A percentile compares a stretch with the other conserved stretches of the same genome.
These are phyloP conservation scores for Cryptococcus jaspeensis DNA, from an alignment of 1,284 basidiomycete genomes.

Conservation along the genomic window DNA sequence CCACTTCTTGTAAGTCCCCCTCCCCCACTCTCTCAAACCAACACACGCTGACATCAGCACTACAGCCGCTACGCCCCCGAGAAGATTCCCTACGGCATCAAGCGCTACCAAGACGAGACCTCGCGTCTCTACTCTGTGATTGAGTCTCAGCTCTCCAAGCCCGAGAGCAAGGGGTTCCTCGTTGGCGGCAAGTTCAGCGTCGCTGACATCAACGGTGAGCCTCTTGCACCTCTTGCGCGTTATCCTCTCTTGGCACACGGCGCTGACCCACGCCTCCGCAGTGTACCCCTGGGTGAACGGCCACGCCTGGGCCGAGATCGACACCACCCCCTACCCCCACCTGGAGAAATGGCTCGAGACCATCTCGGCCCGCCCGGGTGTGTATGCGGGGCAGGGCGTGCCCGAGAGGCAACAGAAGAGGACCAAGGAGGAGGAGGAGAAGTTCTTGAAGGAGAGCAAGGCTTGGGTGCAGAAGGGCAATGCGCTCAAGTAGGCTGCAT, in stretches of 20 bases:
- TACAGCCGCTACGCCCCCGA: constrained; percentile 47
- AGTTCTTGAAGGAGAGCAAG: constrained; percentile 17
- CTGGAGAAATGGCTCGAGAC: constrained; percentile 59
- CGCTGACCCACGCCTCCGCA: not conserved
- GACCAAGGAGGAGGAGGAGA: constrained; percentile 28
- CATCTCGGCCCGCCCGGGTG: constrained; percentile 53
- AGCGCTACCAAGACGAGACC: constrained; percentile 72
- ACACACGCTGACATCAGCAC: not conserved
- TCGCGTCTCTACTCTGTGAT: constrained; percentile 73
- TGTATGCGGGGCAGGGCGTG: constrained; percentile 50
- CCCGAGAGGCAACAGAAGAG: constrained; percentile 30
- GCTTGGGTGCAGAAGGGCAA: constrained; percentile 15
- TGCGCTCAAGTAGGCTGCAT: too few relatives aligned
- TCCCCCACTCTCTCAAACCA: not conserved
- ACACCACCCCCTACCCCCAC: constrained; percentile 60
- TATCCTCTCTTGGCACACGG: not conserved
- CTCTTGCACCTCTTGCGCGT: too few relatives aligned
- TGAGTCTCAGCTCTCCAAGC: constrained; percentile 61
- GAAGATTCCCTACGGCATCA: constrained; percentile 53
- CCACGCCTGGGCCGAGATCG: constrained; percentile 56
- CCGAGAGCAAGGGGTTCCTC: constrained; percentile 56
- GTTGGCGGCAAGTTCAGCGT: constrained; percentile 67
- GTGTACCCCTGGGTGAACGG: constrained; percentile 56
- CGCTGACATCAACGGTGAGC: constrained; percentile 52
- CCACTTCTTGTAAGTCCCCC: constrained; percentile 48